These are phyloP conservation scores for Xylariaceae sp. DNA, from an alignment of 2,329 filamentous ascomycete species.

Conservation along the genomic window DNA sequence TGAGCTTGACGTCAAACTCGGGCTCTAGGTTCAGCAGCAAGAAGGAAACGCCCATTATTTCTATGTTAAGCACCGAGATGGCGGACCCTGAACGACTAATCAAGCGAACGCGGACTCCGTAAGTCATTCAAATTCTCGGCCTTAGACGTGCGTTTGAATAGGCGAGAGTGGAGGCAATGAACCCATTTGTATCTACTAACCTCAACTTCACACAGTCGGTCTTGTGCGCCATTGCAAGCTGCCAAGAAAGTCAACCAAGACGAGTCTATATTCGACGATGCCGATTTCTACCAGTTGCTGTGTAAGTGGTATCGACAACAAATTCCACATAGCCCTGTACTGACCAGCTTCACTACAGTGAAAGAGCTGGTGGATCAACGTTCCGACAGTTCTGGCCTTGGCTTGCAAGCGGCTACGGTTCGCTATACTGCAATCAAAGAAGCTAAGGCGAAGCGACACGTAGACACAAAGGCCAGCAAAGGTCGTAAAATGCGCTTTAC, in stretches of 20 bases:
- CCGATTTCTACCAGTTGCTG: conserved; percentile 88
- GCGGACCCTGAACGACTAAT: conserved; percentile 62
- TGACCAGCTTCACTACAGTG: conserved; percentile 37
- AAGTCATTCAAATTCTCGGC: not conserved
- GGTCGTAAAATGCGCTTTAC: conserved; percentile 88
- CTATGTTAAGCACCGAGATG: conserved; percentile 66
- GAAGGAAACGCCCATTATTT: conserved; percentile 59
- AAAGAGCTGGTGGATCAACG: conserved; percentile 92
- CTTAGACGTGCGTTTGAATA: not conserved
- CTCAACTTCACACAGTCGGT: conserved; percentile 41
- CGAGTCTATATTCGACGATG: conserved; percentile 78
- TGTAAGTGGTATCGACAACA: conserved; percentile 23
- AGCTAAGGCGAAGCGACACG: conserved; percentile 74
- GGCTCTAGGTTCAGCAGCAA: conserved; percentile 49
- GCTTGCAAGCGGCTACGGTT: conserved; percentile 47
- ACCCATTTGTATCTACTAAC: conserved; percentile 2
- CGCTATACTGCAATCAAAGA: conserved; percentile 68
- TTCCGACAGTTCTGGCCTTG: conserved; percentile 56
- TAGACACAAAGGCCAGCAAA: conserved; percentile 94
- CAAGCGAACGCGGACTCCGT: conserved; percentile 63
- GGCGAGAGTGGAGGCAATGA: not conserved
- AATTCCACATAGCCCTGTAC: not conserved
- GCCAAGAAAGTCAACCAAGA: conserved; percentile 55
- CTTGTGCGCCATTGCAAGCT: conserved; percentile 69
- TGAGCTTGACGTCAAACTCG: conserved; percentile 50